These are phyloP conservation scores for Alternaria sp. DNA, from an alignment of 2,329 filamentous ascomycete genomes.

Conservation along the genomic window DNA sequence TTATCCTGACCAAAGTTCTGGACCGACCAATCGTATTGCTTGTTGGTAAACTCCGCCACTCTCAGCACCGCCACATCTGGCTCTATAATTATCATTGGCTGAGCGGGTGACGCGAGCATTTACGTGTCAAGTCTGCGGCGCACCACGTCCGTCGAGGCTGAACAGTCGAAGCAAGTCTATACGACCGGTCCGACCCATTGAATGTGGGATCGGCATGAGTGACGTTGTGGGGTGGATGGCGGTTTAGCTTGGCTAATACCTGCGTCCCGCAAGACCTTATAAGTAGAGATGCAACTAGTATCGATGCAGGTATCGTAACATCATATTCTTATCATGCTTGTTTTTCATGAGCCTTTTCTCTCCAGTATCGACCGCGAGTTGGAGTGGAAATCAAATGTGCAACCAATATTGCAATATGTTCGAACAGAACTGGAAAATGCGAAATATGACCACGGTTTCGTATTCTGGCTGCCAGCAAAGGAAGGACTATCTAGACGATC, in stretches of 20 bases:
- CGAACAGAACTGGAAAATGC: conserved; percentile 17
- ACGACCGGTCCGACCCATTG: background rate
- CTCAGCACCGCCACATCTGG: conserved; percentile 5
- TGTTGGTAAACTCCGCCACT: conserved; percentile 6
- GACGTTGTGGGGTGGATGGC: background rate
- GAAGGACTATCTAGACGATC: conserved; percentile 37
- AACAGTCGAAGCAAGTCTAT: background rate
- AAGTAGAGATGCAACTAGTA: background rate
- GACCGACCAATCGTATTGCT: conserved; percentile 2
- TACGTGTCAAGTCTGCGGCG: conserved; percentile 2
- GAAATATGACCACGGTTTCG: conserved; percentile 36
- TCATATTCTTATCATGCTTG: background rate
- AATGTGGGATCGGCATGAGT: background rate
- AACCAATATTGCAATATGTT: conserved; percentile 22
- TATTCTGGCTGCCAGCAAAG: conserved; percentile 45
- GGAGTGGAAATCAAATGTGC: conserved; percentile 7
- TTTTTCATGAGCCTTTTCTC: background rate
- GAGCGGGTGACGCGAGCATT: conserved; percentile 8
- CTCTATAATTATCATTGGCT: conserved; percentile 14
- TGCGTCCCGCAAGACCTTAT: background rate
- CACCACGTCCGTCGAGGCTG: background rate
- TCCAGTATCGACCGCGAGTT: conserved; percentile 9
- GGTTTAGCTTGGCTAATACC: background rate
- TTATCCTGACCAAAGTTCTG: background rate
- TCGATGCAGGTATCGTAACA: background rate